Evolutionary conservation across 495 filamentous ascomycete genomes (phyloP).

Genomic region (Trichoderma reesei): DNA sequence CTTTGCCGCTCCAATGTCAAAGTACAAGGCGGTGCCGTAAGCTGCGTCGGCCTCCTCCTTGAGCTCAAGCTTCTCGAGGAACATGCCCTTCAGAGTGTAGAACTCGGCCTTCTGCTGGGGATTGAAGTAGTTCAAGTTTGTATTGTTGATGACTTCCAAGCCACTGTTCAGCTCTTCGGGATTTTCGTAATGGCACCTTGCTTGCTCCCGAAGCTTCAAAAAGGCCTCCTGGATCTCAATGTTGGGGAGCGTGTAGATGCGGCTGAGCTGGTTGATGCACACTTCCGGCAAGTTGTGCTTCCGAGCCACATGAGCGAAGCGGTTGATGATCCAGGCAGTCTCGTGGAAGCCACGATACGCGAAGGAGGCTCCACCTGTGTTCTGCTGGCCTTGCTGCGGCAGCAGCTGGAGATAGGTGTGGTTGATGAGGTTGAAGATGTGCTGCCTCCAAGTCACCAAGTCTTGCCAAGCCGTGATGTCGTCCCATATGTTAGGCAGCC

Average conservation of each 20-base stretch:
- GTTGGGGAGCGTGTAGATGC: slow-evolving; percentile 96
- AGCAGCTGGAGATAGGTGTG: slow-evolving; percentile 79
- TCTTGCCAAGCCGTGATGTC: slow-evolving; percentile 99
- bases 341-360: slow-evolving; percentile 97
- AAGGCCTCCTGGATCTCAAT: slow-evolving; percentile 99
- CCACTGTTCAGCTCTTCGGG: slow-evolving; percentile 81
- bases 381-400: slow-evolving; percentile 62
- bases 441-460: slow-evolving; percentile 95
- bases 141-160: slow-evolving; percentile 98
- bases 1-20: slow-evolving; percentile 89
- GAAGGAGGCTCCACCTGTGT: slow-evolving; percentile 60
- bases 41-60: slow-evolving; percentile 86
- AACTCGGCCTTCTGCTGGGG: slow-evolving; percentile 96
- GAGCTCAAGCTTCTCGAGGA: slow-evolving; percentile 83
- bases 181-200: slow-evolving; percentile 97
- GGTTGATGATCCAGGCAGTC: slow-evolving; percentile 99
- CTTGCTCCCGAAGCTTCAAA: slow-evolving; percentile 91
- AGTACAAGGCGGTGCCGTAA: slow-evolving; percentile 88
- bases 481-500: slow-evolving; percentile 96
- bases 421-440: slow-evolving; percentile 97
- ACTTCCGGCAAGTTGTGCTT: slow-evolving; percentile 96
- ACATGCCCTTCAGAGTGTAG: slow-evolving; percentile 99
- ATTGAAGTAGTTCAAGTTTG: slow-evolving; percentile 96
- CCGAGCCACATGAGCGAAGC: slow-evolving; percentile 93
- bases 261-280: slow-evolving; percentile 90